phyloP scores from a whole-genome alignment of 2,329 filamentous ascomycete species.

The Paraconiothyrium brasiliense region DNA sequence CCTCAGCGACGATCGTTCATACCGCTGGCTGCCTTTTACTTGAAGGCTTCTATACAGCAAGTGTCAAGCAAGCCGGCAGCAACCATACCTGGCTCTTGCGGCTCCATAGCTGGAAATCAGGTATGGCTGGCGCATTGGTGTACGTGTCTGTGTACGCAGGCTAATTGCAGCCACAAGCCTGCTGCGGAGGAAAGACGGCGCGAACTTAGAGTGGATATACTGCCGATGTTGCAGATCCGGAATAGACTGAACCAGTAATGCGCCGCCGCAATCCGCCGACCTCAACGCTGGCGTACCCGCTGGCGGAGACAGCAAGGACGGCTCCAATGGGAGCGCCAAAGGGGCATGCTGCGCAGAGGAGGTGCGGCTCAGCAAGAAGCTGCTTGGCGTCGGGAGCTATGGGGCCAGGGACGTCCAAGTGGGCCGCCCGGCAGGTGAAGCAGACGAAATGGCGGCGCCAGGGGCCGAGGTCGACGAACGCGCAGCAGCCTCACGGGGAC shows the following conservation, averaged over 20 bases:
- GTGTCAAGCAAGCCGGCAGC: background rate
- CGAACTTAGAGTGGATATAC: conserved; percentile 33
- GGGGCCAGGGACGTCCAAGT: background rate
- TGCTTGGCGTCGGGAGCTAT: background rate
- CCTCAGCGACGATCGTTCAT: background rate
- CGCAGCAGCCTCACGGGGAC: conserved; percentile 4
- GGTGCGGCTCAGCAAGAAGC: background rate
- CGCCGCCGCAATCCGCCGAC: conserved; percentile 38
- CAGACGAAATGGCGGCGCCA: background rate
- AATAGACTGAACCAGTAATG: conserved; percentile 16
- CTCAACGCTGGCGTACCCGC: conserved; percentile 2
- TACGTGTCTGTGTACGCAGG: conserved; percentile 18
- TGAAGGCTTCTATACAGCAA: background rate
- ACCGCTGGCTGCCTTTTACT: background rate
- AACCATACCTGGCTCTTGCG: background rate
- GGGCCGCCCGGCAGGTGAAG: background rate
- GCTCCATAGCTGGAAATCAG: background rate
- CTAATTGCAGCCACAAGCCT: conserved; percentile 31
- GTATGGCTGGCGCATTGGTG: background rate
- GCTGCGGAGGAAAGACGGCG: conserved; percentile 32
- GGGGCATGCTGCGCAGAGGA: background rate
- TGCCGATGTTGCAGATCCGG: conserved; percentile 37
- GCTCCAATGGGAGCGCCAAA: background rate
- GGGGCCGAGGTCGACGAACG: background rate
- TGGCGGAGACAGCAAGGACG: conserved; percentile 28